phyloP scores from a whole-genome alignment of 192 early-diverging fungal species.

The Backusella psychrophila region DNA sequence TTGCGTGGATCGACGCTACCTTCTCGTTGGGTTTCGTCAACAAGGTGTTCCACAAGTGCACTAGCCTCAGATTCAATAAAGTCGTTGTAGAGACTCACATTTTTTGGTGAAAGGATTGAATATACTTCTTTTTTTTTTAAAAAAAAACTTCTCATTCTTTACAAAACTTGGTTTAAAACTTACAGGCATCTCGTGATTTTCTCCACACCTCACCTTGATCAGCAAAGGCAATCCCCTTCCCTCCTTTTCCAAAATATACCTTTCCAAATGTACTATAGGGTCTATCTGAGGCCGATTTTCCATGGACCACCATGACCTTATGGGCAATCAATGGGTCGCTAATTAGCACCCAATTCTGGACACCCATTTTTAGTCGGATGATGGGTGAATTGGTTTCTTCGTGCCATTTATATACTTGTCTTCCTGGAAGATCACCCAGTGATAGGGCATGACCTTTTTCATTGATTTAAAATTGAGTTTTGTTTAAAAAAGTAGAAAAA shows the following conservation, averaged over 20 bases:
- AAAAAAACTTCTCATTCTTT: neutral
- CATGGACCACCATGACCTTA: neutral
- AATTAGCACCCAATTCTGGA: slow-evolving; percentile 3
- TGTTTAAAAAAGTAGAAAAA: neutral
- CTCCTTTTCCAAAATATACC: neutral
- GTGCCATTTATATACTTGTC: neutral
- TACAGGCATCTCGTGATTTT: neutral
- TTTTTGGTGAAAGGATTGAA: neutral
- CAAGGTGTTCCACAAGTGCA: neutral
- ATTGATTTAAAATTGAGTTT: neutral
- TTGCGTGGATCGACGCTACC: neutral
- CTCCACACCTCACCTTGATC: neutral
- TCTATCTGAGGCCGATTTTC: neutral
- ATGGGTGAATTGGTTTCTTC: slow-evolving; percentile 4
- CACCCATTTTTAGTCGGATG: slow-evolving; percentile 2
- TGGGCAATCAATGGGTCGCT: slow-evolving; percentile 1
- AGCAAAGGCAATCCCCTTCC: neutral
- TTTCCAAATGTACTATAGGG: neutral
- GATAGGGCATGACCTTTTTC: neutral
- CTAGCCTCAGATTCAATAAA: neutral
- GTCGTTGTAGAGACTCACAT: neutral
- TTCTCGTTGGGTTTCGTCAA: neutral
- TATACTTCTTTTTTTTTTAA: neutral
- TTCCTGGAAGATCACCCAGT: neutral
- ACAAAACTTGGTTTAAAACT: neutral